Conservation (phyloP, 257 asterid genomes). For the Prunella vulgaris region DNA sequence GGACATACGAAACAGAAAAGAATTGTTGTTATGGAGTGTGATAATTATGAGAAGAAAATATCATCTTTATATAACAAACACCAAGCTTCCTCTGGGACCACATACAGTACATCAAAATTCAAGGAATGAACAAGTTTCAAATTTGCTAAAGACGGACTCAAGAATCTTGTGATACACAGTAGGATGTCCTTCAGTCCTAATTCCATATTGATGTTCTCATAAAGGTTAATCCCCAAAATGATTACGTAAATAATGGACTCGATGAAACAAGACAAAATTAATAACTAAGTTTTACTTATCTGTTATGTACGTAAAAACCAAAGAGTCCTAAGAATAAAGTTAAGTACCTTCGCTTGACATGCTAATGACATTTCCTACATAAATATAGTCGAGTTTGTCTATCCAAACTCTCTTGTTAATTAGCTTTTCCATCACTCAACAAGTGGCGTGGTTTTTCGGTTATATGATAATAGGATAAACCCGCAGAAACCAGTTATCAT, state of each 20-base stretch:
- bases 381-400: not conserved
- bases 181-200: not conserved
- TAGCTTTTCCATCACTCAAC: not conserved
- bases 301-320: not conserved
- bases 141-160: not conserved
- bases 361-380: not conserved
- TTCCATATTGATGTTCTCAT: not conserved
- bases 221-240: not conserved
- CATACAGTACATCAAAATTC: not conserved
- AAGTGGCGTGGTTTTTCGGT: not conserved
- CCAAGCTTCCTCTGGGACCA: not conserved
- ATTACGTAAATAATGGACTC: not conserved
- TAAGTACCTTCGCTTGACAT: not conserved
- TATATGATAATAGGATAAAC: not conserved
- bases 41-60: not conserved
- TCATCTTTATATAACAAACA: not conserved
- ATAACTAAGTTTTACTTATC: not conserved
- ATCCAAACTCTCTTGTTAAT: not conserved
- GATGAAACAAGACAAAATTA: not conserved
- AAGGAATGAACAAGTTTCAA: not conserved
- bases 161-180: not conserved
- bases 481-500: not conserved
- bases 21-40: not conserved
- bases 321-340: not conserved
- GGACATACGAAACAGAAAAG: conserved; percentile 13